These are phyloP conservation scores for Botrytis galanthina DNA, from an alignment of 2,329 filamentous ascomycete genomes.

Conservation along the genomic window DNA sequence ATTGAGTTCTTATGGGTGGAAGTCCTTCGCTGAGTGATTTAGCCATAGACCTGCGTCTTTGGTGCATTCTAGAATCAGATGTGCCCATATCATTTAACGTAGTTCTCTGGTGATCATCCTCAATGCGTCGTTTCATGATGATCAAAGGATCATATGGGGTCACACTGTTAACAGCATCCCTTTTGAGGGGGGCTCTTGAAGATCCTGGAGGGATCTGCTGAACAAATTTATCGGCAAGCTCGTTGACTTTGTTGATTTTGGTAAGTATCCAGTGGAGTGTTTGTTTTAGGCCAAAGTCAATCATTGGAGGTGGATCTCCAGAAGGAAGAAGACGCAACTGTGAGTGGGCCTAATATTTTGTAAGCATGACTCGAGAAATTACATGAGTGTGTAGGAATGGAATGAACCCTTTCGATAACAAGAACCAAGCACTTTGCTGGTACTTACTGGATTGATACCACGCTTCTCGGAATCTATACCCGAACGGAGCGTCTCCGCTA, in stretches of 20 bases:
- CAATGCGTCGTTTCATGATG: conserved; percentile 35
- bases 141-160: conserved; percentile 26
- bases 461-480: conserved; percentile 32
- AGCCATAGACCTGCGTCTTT: conserved; percentile 28
- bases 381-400: not conserved
- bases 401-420: not conserved
- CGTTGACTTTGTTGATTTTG: conserved; percentile 35
- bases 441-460: conserved; percentile 33
- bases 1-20: conserved; percentile 29
- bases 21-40: conserved; percentile 27
- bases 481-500: conserved; percentile 34
- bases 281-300: conserved; percentile 33
- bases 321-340: conserved; percentile 23
- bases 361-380: conserved; percentile 9
- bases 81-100: conserved; percentile 20
- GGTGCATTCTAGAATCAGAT: conserved; percentile 29
- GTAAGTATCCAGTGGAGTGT: conserved; percentile 35
- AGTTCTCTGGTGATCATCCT: conserved; percentile 26
- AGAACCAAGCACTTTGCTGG: not conserved
- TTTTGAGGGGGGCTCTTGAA: conserved; percentile 21
- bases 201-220: conserved; percentile 27
- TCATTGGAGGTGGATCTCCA: conserved; percentile 32
- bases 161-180: conserved; percentile 18
- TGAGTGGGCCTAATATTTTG: conserved; percentile 18
- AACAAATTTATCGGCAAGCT: conserved; percentile 35